Percentiles rank a stretch among this genome's conserved stretches.
Conservation (phyloP, 805 yeast species). For the Debaryomyces tyrocola region DNA sequence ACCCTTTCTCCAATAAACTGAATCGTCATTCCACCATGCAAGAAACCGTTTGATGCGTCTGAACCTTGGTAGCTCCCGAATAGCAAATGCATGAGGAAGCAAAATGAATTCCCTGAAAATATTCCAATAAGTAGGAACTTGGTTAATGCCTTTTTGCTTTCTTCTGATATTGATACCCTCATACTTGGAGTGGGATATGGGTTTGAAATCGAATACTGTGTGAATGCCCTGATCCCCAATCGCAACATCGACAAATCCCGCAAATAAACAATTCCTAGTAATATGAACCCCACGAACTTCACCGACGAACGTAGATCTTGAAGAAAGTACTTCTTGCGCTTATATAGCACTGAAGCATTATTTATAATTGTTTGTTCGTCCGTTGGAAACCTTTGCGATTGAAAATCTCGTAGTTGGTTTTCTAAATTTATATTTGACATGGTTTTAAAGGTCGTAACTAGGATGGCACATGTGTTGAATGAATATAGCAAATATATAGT, state of each 20-base stretch:
- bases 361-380: constrained; percentile 41
- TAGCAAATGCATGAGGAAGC: constrained; percentile 26
- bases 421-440: constrained; percentile 11
- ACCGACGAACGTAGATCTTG: constrained; percentile 33
- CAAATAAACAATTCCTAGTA: constrained; percentile 39
- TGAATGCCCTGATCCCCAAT: constrained; percentile 23
- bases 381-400: constrained; percentile 30
- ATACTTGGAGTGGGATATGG: constrained; percentile 23
- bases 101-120: constrained; percentile 20
- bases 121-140: constrained; percentile 26
- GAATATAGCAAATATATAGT: too few species aligned
- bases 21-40: constrained; percentile 35
- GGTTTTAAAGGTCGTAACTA: too few species aligned
- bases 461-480: too few species aligned
- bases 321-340: constrained; percentile 41
- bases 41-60: constrained; percentile 14
- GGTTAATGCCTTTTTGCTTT: constrained; percentile 24
- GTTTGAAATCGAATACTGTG: constrained; percentile 28
- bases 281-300: constrained; percentile 34
- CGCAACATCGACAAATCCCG: constrained; percentile 40
- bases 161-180: constrained; percentile 18
- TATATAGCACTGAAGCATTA: constrained; percentile 41
- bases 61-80: constrained; percentile 22
- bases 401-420: constrained; percentile 24
- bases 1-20: constrained; percentile 42